Evolutionary conservation across 2,329 filamentous ascomycete genomes (phyloP).

Genomic region (Sphaerulina musiva): DNA sequence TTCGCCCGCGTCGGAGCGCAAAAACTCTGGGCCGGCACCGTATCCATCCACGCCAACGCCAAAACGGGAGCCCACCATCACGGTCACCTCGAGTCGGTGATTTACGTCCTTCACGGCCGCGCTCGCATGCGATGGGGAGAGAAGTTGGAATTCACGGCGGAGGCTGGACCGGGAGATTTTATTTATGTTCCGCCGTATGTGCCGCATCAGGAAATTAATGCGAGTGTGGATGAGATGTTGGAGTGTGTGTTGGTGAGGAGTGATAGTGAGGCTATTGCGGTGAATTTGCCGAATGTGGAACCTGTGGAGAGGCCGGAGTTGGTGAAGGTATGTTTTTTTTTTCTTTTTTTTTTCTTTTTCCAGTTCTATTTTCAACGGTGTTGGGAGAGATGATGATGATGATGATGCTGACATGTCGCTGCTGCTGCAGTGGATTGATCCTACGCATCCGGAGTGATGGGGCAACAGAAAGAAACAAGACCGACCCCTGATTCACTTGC

Average conservation of each 20-base stretch:
- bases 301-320: slow-evolving; percentile 40
- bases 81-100: slow-evolving; percentile 42
- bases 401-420: not conserved
- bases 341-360: no score
- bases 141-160: slow-evolving; percentile 41
- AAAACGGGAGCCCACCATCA: slow-evolving; percentile 44
- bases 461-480: no score
- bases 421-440: slow-evolving; percentile 36
- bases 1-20: slow-evolving; percentile 41
- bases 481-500: no score
- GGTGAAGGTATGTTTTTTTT: slow-evolving; percentile 34
- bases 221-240: slow-evolving; percentile 37
- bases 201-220: slow-evolving; percentile 45
- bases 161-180: slow-evolving; percentile 43
- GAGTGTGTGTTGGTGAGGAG: slow-evolving; percentile 42
- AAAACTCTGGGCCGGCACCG: slow-evolving; percentile 43
- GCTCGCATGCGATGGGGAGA: slow-evolving; percentile 45
- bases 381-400: no score
- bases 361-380: not conserved
- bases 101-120: slow-evolving; percentile 42
- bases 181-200: slow-evolving; percentile 41
- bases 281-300: slow-evolving; percentile 41
- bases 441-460: slow-evolving; percentile 33
- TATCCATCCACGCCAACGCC: slow-evolving; percentile 37
- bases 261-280: slow-evolving; percentile 41